Conservation (phyloP, 176 grass and related monocot species). For the Lolium multiflorum region DNA sequence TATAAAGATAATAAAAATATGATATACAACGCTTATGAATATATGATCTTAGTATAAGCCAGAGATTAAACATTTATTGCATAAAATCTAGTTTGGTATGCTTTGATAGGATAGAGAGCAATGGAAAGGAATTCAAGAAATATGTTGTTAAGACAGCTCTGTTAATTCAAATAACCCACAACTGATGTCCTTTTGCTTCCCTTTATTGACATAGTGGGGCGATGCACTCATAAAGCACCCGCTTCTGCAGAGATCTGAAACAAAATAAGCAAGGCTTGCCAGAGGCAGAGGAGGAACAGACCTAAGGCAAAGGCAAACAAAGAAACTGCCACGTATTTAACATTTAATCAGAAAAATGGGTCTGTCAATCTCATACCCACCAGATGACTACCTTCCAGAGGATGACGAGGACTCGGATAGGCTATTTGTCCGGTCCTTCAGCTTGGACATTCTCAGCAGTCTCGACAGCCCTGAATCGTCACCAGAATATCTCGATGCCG, state of each 20-base stretch:
- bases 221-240: neutral
- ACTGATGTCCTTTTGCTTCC: neutral
- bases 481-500: conserved; percentile 13
- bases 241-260: conserved; percentile 11
- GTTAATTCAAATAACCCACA: conserved; percentile 16
- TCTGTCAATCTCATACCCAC: conserved; percentile 72
- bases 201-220: conserved; percentile 5
- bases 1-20: neutral
- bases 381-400: conserved; percentile 56
- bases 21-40: neutral
- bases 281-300: neutral
- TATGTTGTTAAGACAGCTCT: neutral
- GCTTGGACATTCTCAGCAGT: conserved; percentile 54
- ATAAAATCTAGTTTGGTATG: neutral
- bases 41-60: neutral
- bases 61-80: neutral
- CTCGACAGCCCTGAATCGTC: conserved; percentile 50
- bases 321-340: neutral
- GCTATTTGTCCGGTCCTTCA: conserved; percentile 62
- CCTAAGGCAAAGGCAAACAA: neutral
- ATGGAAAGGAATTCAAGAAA: neutral
- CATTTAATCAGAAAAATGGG: conserved; percentile 56
- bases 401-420: conserved; percentile 50
- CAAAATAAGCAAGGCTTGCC: neutral
- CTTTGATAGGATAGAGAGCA: neutral